Evolutionary conservation across 192 early-diverging fungal species (phyloP).

Genomic region (Neocallimastix lanati): DNA sequence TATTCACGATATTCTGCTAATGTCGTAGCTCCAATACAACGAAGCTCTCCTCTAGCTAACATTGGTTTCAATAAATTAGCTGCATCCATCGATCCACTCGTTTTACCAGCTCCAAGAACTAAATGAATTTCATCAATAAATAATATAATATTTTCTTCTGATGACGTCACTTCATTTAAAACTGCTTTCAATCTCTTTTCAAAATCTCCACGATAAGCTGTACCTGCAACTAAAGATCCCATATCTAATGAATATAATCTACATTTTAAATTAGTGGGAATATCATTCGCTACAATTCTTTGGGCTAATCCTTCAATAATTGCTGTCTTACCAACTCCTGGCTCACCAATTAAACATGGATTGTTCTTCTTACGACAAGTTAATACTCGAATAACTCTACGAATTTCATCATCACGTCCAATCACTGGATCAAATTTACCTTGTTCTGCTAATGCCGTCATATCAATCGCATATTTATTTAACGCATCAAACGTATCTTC

Average conservation of each 20-base stretch:
- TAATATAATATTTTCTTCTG: conserved; percentile 69
- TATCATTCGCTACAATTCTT: conserved; percentile 83
- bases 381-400: conserved; percentile 79
- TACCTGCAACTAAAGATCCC: conserved; percentile 74
- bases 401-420: conserved; percentile 89
- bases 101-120: conserved; percentile 80
- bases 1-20: too few relatives aligned
- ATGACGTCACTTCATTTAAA: conserved; percentile 83
- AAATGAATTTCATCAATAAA: too few relatives aligned
- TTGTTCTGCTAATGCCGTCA: too few relatives aligned
- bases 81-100: conserved; percentile 82
- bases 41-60: conserved; percentile 88
- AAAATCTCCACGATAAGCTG: conserved; percentile 91
- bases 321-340: conserved; percentile 67
- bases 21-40: conserved; percentile 92
- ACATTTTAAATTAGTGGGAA: too few relatives aligned
- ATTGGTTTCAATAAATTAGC: too few relatives aligned
- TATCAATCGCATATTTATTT: too few relatives aligned
- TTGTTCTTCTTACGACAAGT: conserved; percentile 74
- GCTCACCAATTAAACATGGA: too few relatives aligned
- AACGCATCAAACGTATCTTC: too few relatives aligned
- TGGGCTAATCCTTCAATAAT: conserved; percentile 87
- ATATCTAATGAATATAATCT: too few relatives aligned
- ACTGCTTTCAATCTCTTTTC: conserved; percentile 93
- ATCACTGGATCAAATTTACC: conserved; percentile 95